Evolutionary conservation across 257 asterid species (phyloP).

Genomic region (Ophiorrhiza pumila): DNA sequence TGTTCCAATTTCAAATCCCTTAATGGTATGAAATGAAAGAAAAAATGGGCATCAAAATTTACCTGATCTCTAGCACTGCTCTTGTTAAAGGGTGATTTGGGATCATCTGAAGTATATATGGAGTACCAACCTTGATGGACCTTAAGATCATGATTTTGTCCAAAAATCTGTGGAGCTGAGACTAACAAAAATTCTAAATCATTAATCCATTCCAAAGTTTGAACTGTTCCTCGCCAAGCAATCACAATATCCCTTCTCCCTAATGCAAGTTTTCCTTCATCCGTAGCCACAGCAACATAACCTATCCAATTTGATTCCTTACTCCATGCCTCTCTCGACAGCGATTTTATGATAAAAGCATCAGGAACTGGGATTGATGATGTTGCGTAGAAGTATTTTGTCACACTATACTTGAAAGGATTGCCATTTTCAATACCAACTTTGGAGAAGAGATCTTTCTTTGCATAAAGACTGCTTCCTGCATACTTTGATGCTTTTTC

Average conservation of each 20-base stretch:
- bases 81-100: constrained; percentile 51
- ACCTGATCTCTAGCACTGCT: constrained; percentile 50
- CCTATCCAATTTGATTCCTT: constrained; percentile 92
- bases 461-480: constrained; percentile 54
- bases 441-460: constrained; percentile 42
- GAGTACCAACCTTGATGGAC: constrained; percentile 82
- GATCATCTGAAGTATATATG: constrained; percentile 67
- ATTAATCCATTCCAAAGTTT: constrained; percentile 63
- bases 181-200: constrained; percentile 54
- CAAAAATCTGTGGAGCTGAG: constrained; percentile 53
- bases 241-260: constrained; percentile 80
- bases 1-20: neutral
- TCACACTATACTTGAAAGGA: constrained; percentile 47
- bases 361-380: constrained; percentile 58
- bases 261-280: constrained; percentile 51
- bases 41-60: neutral
- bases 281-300: constrained; percentile 77
- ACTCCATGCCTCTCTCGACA: constrained; percentile 75
- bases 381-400: constrained; percentile 67
- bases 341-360: constrained; percentile 55
- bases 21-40: neutral
- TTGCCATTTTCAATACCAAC: constrained; percentile 49
- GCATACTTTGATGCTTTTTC: constrained; percentile 65
- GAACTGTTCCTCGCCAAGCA: constrained; percentile 79
- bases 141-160: constrained; percentile 26